These are phyloP conservation scores for Cyclotella sp. DNA, from an alignment of 108 stramenopile genomes.

Conservation along the genomic window DNA sequence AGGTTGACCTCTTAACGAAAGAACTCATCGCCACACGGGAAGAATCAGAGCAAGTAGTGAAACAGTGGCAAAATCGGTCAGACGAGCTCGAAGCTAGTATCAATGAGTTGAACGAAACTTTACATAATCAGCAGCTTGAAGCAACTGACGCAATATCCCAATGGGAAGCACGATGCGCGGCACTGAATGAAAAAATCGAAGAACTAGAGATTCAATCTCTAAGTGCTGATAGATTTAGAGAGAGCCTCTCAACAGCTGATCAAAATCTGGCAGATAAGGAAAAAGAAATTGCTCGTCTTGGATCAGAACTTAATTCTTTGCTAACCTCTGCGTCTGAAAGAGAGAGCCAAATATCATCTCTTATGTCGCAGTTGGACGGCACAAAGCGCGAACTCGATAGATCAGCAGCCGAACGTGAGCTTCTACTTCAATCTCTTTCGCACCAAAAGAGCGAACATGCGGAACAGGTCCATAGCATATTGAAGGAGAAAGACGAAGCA, in stretches of 20 bases:
- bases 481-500: constrained; percentile 18
- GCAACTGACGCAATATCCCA: constrained; percentile 68
- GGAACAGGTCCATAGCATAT: neutral
- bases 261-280: constrained; percentile 8
- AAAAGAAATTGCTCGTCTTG: neutral
- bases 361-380: constrained; percentile 23
- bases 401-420: constrained; percentile 25
- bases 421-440: constrained; percentile 18
- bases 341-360: constrained; percentile 26
- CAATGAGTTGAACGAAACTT: constrained; percentile 55
- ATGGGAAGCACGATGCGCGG: constrained; percentile 66
- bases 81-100: constrained; percentile 37
- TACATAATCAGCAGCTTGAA: constrained; percentile 55
- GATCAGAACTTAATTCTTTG: constrained; percentile 20
- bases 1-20: constrained; percentile 50
- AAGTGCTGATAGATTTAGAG: constrained; percentile 7
- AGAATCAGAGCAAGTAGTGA: constrained; percentile 61
- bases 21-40: constrained; percentile 50
- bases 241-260: constrained; percentile 1
- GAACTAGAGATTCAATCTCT: constrained; percentile 35
- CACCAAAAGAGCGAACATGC: constrained; percentile 23
- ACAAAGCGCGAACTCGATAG: constrained; percentile 5
- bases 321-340: constrained; percentile 4
- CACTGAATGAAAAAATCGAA: constrained; percentile 47
- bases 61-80: constrained; percentile 65